Evolutionary conservation across 2,329 filamentous ascomycete genomes (phyloP).

Genomic region (Curvularia eragrostidis): DNA sequence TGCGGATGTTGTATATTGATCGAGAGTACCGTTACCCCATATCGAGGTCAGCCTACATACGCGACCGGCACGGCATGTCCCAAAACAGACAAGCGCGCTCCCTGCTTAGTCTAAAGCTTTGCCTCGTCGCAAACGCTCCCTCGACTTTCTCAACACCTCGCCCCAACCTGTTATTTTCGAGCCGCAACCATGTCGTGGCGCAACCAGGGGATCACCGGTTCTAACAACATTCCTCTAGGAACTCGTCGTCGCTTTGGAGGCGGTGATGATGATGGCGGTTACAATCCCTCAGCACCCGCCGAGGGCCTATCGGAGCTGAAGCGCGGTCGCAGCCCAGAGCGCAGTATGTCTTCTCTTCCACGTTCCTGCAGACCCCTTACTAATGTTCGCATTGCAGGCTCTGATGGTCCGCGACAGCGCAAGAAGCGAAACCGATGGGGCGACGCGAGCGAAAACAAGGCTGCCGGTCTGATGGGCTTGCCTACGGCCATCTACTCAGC

Average conservation of each 20-base stretch:
- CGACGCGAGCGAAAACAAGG: conserved; percentile 97
- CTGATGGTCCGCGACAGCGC: conserved; percentile 82
- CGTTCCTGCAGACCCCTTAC: neutral
- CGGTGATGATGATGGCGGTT: conserved; percentile 61
- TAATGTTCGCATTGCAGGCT: conserved; percentile 36
- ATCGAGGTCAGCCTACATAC: neutral
- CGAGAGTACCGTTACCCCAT: neutral
- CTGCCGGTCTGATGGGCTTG: conserved; percentile 94
- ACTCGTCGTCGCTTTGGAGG: conserved; percentile 80
- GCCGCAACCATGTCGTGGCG: conserved; percentile 66
- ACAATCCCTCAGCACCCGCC: conserved; percentile 54
- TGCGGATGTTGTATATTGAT: neutral
- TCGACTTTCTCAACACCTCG: conserved; percentile 19
- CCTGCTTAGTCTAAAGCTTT: conserved; percentile 13
- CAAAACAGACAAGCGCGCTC: conserved; percentile 11
- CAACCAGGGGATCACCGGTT: conserved; percentile 87
- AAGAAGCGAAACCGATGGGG: conserved; percentile 99
- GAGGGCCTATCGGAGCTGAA: conserved; percentile 65
- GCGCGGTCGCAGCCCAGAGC: conserved; percentile 90
- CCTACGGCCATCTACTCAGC: conserved; percentile 95
- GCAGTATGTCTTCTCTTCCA: conserved; percentile 62
- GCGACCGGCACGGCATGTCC: conserved; percentile 6
- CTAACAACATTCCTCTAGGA: conserved; percentile 96
- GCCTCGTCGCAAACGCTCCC: conserved; percentile 16
- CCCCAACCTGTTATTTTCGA: conserved; percentile 16